phyloP scores from a whole-genome alignment of 495 filamentous ascomycete species.

The Astrothelium macrocarpum region DNA sequence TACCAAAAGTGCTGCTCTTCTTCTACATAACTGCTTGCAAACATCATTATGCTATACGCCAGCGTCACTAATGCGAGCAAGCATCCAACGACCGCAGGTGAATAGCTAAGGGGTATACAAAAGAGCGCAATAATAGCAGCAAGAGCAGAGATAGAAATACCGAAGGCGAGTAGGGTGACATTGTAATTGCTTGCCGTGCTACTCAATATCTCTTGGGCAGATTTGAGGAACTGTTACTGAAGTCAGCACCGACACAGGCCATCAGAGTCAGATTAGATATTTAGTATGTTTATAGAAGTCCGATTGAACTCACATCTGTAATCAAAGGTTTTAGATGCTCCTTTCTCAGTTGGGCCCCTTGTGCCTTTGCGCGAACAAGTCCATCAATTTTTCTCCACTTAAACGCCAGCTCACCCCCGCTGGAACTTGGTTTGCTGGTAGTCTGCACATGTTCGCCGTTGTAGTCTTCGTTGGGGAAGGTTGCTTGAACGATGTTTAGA shows the following conservation, averaged over 20 bases:
- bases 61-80: slow-evolving; percentile 38
- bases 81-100: slow-evolving; percentile 16
- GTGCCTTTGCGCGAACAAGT: slow-evolving; percentile 13
- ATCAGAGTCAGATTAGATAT: background rate
- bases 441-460: slow-evolving; percentile 27
- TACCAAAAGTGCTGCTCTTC: slow-evolving; percentile 99
- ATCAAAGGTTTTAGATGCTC: slow-evolving; percentile 8
- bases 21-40: slow-evolving; percentile 93
- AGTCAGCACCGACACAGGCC: background rate
- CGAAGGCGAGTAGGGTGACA: slow-evolving; percentile 47
- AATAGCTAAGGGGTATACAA: slow-evolving; percentile 2
- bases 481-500: slow-evolving; percentile 56
- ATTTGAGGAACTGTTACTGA: slow-evolving; percentile 47
- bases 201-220: slow-evolving; percentile 68
- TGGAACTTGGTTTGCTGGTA: slow-evolving; percentile 28
- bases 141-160: slow-evolving; percentile 40
- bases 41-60: slow-evolving; percentile 80
- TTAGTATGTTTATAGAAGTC: background rate
- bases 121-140: slow-evolving; percentile 25
- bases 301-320: slow-evolving; percentile 7
- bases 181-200: slow-evolving; percentile 88
- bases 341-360: slow-evolving; percentile 1
- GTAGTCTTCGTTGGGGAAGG: slow-evolving; percentile 52
- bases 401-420: slow-evolving; percentile 55
- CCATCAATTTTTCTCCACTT: slow-evolving; percentile 43